These are phyloP conservation scores for Brassica cretica DNA, from an alignment of 345 rosid genomes.

Conservation along the genomic window DNA sequence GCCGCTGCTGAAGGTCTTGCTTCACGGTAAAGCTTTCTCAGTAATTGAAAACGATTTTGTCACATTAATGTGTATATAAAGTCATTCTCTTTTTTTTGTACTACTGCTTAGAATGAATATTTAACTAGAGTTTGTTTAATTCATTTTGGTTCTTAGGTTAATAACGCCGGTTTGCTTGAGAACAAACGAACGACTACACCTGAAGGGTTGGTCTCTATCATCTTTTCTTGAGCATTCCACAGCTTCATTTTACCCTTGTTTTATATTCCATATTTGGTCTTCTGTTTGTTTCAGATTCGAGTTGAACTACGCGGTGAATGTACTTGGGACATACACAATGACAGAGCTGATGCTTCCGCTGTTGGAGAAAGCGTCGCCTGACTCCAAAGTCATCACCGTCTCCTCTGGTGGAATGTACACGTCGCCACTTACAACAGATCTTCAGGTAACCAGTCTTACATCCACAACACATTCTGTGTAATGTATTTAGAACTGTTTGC, in stretches of 20 bases:
- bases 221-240: conserved; percentile 4
- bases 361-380: conserved; percentile 79
- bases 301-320: conserved; percentile 75
- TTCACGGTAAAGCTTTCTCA: conserved; percentile 54
- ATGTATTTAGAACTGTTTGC: neutral
- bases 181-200: conserved; percentile 54
- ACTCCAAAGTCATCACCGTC: conserved; percentile 83
- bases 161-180: conserved; percentile 87
- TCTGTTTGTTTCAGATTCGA: conserved; percentile 55
- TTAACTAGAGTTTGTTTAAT: neutral
- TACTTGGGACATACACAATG: conserved; percentile 72
- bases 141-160: conserved; percentile 49
- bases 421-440: conserved; percentile 70
- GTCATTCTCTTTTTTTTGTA: neutral
- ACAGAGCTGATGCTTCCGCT: conserved; percentile 77
- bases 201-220: conserved; percentile 61
- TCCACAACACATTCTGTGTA: neutral
- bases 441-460: conserved; percentile 52
- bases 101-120: neutral
- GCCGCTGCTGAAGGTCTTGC: conserved; percentile 93
- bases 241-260: neutral
- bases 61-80: neutral
- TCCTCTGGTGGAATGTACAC: conserved; percentile 92
- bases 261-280: neutral
- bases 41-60: neutral